phyloP scores from a whole-genome alignment of 176 grass and related monocot species.

The Elaeis guineensis region DNA sequence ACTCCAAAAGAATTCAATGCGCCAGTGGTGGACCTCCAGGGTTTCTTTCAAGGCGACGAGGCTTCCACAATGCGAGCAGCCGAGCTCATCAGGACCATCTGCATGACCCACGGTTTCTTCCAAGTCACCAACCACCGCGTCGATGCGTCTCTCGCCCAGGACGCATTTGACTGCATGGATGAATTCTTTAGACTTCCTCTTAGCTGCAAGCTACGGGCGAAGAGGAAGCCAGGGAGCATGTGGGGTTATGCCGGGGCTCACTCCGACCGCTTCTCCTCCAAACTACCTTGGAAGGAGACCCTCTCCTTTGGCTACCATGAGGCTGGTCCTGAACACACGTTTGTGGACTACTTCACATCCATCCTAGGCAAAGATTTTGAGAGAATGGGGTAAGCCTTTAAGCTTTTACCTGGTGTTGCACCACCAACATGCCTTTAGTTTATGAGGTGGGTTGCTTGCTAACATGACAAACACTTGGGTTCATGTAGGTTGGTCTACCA shows the following conservation, averaged over 20 bases:
- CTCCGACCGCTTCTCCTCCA: conserved; percentile 69
- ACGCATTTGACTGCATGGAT: conserved; percentile 36
- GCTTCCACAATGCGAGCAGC: conserved; percentile 26
- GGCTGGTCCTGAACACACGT: conserved; percentile 15
- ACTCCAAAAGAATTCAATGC: conserved; percentile 22
- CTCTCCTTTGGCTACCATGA: conserved; percentile 67
- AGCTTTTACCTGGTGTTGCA: not conserved
- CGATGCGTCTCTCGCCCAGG: conserved; percentile 20
- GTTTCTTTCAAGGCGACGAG: conserved; percentile 35
- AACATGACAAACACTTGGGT: not conserved
- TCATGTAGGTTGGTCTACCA: conserved; percentile 51
- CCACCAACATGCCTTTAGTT: not conserved
- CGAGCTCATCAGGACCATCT: conserved; percentile 38
- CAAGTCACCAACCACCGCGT: conserved; percentile 69
- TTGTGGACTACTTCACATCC: conserved; percentile 65
- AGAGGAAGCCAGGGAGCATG: conserved; percentile 46
- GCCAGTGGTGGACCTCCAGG: conserved; percentile 60
- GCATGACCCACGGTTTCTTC: conserved; percentile 73
- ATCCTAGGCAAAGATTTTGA: conserved; percentile 57
- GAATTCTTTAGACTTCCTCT: conserved; percentile 68
- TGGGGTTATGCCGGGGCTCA: conserved; percentile 82
- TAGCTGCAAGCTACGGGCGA: conserved; percentile 41
- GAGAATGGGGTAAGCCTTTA: conserved; percentile 53
- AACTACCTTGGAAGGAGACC: conserved; percentile 94
- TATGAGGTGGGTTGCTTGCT: too few relatives aligned